Conservation (phyloP, 768 basidiomycete genomes). For the Tulasnella sp. region DNA sequence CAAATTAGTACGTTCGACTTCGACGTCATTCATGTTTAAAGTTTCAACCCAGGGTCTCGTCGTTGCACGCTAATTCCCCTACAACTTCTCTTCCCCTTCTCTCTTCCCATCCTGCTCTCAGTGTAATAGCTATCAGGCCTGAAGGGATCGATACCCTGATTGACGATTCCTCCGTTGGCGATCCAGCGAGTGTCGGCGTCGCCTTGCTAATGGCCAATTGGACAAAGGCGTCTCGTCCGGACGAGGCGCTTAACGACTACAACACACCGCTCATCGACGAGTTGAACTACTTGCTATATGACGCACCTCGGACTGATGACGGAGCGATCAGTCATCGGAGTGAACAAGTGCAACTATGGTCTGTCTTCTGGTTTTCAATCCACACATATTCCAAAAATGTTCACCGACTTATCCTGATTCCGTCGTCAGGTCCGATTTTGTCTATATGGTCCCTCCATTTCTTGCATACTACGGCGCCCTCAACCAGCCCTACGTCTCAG, state of each 20-base stretch:
- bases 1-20: slow-evolving; percentile 6
- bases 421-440: slow-evolving; percentile 59
- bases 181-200: slow-evolving; percentile 71
- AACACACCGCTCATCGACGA: slow-evolving; percentile 34
- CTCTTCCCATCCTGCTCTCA: not conserved
- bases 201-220: slow-evolving; percentile 55
- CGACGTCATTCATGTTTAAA: not conserved
- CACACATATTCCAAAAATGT: not conserved
- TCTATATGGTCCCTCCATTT: slow-evolving; percentile 83
- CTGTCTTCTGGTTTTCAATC: slow-evolving; percentile 19
- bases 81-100: not conserved
- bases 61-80: not conserved
- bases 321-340: slow-evolving; percentile 76
- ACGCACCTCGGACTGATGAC: slow-evolving; percentile 51
- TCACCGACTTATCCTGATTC: not conserved
- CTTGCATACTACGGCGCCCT: slow-evolving; percentile 65
- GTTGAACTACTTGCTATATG: slow-evolving; percentile 47
- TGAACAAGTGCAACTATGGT: slow-evolving; percentile 65
- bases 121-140: slow-evolving; percentile 10
- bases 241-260: slow-evolving; percentile 53
- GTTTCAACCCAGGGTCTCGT: not conserved
- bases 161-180: slow-evolving; percentile 54
- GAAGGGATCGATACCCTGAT: slow-evolving; percentile 1
- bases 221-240: slow-evolving; percentile 32
- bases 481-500: slow-evolving; percentile 34